phyloP scores from a whole-genome alignment of 768 basidiomycete species.

The Collybia sordida region DNA sequence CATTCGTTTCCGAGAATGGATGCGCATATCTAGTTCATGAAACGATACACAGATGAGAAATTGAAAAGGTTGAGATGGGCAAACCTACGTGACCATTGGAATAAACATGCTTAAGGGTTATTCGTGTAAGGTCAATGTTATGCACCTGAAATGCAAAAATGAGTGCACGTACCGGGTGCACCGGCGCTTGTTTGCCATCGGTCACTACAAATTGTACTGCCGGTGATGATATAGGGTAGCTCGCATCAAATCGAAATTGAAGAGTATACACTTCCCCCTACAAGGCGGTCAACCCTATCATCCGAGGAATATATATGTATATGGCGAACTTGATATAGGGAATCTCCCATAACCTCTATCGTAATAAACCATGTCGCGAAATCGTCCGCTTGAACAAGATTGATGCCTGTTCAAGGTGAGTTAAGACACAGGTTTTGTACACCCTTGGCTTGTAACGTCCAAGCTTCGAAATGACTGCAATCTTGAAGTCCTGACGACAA shows the following conservation, averaged over 20 bases:
- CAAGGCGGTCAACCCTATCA: not conserved
- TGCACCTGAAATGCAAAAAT: conserved; percentile 1
- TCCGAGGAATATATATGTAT: not conserved
- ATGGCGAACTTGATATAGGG: conserved; percentile 62
- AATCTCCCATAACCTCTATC: conserved; percentile 84
- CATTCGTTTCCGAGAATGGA: conserved; percentile 89
- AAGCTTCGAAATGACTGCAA: not conserved
- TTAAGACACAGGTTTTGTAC: too few relatives aligned
- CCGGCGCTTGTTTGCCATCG: conserved; percentile 61
- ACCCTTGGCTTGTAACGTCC: too few relatives aligned
- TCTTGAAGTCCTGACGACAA: not conserved
- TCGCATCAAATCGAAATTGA: conserved; percentile 78
- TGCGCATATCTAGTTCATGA: conserved; percentile 68
- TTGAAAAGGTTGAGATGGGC: conserved; percentile 6
- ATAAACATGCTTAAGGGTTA: conserved; percentile 67
- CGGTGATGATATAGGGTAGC: conserved; percentile 86
- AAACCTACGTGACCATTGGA: conserved; percentile 78
- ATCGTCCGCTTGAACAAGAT: conserved; percentile 72
- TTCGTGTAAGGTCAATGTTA: conserved; percentile 10
- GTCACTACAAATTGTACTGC: conserved; percentile 83
- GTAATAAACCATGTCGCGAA: conserved; percentile 76
- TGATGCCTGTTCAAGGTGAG: conserved; percentile 53
- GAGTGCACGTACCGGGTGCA: conserved; percentile 66
- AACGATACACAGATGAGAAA: not conserved
- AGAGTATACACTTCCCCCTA: conserved; percentile 78